These are phyloP conservation scores for Ustilago sp. DNA, from an alignment of 1,284 basidiomycete species.

Conservation along the genomic window DNA sequence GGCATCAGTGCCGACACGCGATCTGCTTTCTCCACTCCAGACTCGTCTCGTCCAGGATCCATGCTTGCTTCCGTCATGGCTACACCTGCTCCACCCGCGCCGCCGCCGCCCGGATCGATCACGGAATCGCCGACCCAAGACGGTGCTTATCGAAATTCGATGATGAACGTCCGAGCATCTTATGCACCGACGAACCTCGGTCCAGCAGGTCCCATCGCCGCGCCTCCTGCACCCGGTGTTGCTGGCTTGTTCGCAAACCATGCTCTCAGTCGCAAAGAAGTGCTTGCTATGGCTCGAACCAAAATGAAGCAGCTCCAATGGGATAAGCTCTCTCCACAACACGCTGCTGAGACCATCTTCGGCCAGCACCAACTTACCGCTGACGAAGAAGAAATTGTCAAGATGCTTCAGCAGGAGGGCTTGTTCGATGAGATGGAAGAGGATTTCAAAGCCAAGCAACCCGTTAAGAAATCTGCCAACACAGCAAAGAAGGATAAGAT, in stretches of 20 bases:
- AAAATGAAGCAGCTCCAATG: constrained; percentile 99
- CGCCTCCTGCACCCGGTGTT: constrained; percentile 74
- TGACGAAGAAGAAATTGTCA: constrained; percentile 55
- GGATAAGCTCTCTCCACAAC: constrained; percentile 78
- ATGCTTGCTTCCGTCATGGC: constrained; percentile 26
- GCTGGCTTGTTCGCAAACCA: constrained; percentile 70
- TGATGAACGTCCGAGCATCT: constrained; percentile 65
- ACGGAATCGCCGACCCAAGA: constrained; percentile 44
- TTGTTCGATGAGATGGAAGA: constrained; percentile 97
- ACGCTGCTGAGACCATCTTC: constrained; percentile 68
- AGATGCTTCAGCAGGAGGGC: constrained; percentile 71
- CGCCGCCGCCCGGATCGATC: constrained; percentile 68
- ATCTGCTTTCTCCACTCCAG: constrained; percentile 52
- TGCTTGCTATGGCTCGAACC: constrained; percentile 83
- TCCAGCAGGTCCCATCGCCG: constrained; percentile 61
- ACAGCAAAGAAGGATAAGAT: constrained; percentile 70
- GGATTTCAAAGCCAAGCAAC: constrained; percentile 96
- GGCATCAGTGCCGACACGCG: constrained; percentile 29
- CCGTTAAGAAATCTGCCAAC: constrained; percentile 72
- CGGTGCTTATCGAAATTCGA: constrained; percentile 56
- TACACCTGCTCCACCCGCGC: constrained; percentile 72
- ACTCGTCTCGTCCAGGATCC: constrained; percentile 54
- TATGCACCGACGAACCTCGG: constrained; percentile 49
- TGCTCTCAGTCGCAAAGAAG: constrained; percentile 77
- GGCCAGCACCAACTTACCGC: constrained; percentile 50